Evolutionary conservation across 2,329 filamentous ascomycete species (phyloP).

Genomic region (Alternaria ventricosa): DNA sequence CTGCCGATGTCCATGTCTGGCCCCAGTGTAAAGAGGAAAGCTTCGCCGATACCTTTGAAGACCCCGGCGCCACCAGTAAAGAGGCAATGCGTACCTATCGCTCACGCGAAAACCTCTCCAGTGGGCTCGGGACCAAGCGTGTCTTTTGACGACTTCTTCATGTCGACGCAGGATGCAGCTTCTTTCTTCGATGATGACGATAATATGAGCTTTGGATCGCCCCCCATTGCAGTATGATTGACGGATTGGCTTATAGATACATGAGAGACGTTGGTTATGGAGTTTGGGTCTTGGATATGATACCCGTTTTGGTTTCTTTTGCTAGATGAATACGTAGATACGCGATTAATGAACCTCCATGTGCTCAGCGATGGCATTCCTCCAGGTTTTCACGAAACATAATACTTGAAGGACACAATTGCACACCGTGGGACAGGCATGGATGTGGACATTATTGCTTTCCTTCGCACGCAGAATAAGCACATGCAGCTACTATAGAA

Average conservation of each 20-base stretch:
- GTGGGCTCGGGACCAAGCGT: not conserved
- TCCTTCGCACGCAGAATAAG: not conserved
- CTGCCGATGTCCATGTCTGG: slow-evolving; percentile 3
- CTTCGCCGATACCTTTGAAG: not conserved
- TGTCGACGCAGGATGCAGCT: slow-evolving; percentile 37
- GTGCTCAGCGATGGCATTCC: not conserved
- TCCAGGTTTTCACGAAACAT: not conserved
- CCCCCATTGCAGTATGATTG: slow-evolving; percentile 23
- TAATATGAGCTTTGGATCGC: slow-evolving; percentile 26
- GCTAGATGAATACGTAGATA: not conserved
- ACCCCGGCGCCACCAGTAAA: not conserved
- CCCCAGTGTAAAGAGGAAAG: not conserved
- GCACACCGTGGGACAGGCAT: not conserved
- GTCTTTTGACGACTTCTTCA: slow-evolving; percentile 23
- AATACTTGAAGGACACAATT: not conserved
- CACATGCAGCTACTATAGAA: slow-evolving; percentile 19
- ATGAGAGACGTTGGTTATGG: not conserved
- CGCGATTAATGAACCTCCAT: not conserved
- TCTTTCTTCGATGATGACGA: slow-evolving; percentile 38
- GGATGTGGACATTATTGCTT: slow-evolving; percentile 4
- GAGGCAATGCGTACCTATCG: not conserved
- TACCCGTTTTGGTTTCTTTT: not conserved
- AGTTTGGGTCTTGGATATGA: not conserved
- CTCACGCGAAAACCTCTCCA: not conserved
- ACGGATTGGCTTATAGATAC: not conserved